Base-by-base conservation (phyloP, 768 basidiomycete species). In the Piloderma croceum region DNA sequence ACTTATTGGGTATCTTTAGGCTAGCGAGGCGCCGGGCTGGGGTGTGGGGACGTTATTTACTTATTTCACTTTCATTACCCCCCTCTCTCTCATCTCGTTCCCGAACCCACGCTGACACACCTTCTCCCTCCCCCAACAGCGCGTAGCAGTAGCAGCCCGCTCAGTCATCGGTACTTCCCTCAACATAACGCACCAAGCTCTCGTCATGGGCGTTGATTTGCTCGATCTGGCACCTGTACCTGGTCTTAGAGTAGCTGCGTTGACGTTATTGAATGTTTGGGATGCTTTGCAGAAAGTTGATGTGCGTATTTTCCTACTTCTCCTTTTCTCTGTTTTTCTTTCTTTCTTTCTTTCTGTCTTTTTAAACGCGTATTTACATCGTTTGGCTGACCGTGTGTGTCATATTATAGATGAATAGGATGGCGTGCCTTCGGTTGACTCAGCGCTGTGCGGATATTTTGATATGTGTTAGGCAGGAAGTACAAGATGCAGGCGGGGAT, bases 391-490 rank as follows among this genome's bases (percentile, higher is more conserved):
- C 3, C 12, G n/a, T n/a, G n/a, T n/a, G n/a, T n/a, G n/a, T n/a
- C n/a, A n/a, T n/a, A n/a, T n/a, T n/a, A 22, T 47, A 88, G 85
- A 76, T 74, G 47, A 86, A 88, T 45, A 69, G 81, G 13, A 61
- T 81, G 10, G 73, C 75, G 2, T 84, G 81, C 49, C 65, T 88
- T 21, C 78, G 83, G 7, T 68, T 89, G 6, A 83, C 82, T 0
- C 77, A 84, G 48, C 76, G 83, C 20, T 86, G 83, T 45, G 85
- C 85, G 0, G 75, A 75, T 11, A 71, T 81, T 13, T 68, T 88
- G 3, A 59, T 79, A n/a, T 71, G 74, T 9, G 71, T 89, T 5
- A 70, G 76, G 0, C 70, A 74, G 23, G 83, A 85, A 41, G 67
- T 87, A 1, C 50, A 64, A 3, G 70, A 76, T n/a, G 79, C 81